Base-by-base conservation (phyloP, 2,329 filamentous ascomycete species). In the Colletotrichum kahawae region DNA sequence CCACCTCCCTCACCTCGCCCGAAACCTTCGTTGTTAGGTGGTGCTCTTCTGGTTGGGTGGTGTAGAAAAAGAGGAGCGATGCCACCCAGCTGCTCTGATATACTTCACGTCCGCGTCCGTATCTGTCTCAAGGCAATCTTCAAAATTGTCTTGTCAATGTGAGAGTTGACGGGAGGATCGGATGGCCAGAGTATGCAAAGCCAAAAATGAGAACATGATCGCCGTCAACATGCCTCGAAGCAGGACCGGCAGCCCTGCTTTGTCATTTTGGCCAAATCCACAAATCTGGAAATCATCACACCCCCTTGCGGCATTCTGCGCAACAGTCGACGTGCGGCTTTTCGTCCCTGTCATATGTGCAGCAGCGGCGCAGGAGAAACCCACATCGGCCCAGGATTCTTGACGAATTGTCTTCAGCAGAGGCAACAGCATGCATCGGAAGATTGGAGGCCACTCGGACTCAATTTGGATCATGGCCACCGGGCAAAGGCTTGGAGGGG, bases 231-330 rank as follows among this genome's bases (percentile, higher is more conserved):
- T 64, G 27, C 16, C 56, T 57, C 43, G 38, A 65, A 69, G 56
- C 63, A 21, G 24, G 36, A 12, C 27, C 27, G 14, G 4, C 24
- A 36, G 38, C 31, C n/a, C 13, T 66, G 48, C 38, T 24, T 59
- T n/a, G 67, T 54, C 13, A 33, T 62, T 38, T 74, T 63, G 33
- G 56, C 63, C n/a, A 31, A 63, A 57, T 48, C 63, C 72, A 57
- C 68, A 38, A 43, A 36, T 71, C 43, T 56, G 54, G n/a, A 36
- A 59, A 66, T 71, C 60, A 59, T 59, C n/a, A 16, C 21, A 21
- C 71, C 67, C 43, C 71, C 71, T 71, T 62, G 62, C 62, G 21
- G 51, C 60, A 66, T 24, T 54, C 36, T 65, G 60, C 67, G 59
- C 60, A 70, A 60, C 60, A 74, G n/a, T 27, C 67, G 27, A 70